phyloP scores from a whole-genome alignment of 2,329 filamentous ascomycete genomes.

The Fusarium sp. region DNA sequence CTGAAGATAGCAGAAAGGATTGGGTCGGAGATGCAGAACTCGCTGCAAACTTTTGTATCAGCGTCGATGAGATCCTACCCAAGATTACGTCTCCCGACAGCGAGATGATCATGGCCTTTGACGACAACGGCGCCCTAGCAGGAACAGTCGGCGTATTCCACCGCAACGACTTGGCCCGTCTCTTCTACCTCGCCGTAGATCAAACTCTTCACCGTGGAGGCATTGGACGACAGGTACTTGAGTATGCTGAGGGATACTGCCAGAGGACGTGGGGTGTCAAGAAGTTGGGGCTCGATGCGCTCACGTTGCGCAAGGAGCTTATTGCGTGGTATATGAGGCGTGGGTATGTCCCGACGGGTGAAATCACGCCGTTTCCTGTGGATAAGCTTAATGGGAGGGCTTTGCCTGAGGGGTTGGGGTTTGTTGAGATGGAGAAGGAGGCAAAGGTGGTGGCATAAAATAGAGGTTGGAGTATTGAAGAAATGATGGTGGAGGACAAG shows the following conservation, averaged over 20 bases:
- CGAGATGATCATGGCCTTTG: slow-evolving; percentile 45
- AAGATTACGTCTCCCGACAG: slow-evolving; percentile 49
- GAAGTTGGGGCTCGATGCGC: slow-evolving; percentile 47
- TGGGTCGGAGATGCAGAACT: slow-evolving; percentile 58
- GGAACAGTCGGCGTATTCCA: slow-evolving; percentile 44
- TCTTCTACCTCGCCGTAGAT: slow-evolving; percentile 51
- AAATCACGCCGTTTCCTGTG: slow-evolving; percentile 46
- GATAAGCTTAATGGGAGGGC: slow-evolving; percentile 20
- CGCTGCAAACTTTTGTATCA: slow-evolving; percentile 76
- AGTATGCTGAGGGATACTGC: slow-evolving; percentile 46
- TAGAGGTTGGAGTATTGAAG: not conserved
- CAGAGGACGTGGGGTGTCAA: slow-evolving; percentile 40
- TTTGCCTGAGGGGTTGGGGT: slow-evolving; percentile 46
- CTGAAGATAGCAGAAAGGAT: slow-evolving; percentile 48
- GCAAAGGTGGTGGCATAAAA: not conserved
- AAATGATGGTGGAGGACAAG: not conserved
- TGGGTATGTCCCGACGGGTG: slow-evolving; percentile 49
- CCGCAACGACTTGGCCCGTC: slow-evolving; percentile 41
- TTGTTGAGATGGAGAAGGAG: slow-evolving; percentile 50
- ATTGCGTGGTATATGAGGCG: slow-evolving; percentile 50
- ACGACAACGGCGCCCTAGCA: slow-evolving; percentile 30
- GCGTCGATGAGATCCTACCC: slow-evolving; percentile 72
- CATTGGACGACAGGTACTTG: slow-evolving; percentile 47
- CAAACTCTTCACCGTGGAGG: slow-evolving; percentile 44
- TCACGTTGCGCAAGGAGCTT: slow-evolving; percentile 47